phyloP scores from a whole-genome alignment of 2,329 filamentous ascomycete genomes.

The Phialophora expanda region DNA sequence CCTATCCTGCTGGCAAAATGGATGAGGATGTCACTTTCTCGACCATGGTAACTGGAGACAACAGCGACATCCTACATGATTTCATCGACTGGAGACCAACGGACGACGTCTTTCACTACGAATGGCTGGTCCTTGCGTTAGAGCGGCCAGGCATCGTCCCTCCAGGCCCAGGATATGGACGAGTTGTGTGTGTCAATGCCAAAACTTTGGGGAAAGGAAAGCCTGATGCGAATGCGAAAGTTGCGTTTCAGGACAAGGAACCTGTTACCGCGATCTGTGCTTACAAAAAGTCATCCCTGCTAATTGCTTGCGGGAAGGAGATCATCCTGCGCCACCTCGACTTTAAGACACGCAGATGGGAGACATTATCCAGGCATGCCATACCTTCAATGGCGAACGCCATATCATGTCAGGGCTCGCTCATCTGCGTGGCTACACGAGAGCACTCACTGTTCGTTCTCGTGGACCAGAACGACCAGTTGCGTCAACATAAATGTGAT shows the following conservation, averaged over 20 bases:
- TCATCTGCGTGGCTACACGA: constrained; percentile 61
- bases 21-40: constrained; percentile 6
- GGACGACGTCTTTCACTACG: constrained; percentile 33
- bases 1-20: constrained; percentile 4
- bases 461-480: constrained; percentile 41
- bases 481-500: constrained; percentile 47
- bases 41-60: constrained; percentile 31
- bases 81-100: constrained; percentile 36
- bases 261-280: constrained; percentile 40
- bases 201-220: constrained; percentile 33
- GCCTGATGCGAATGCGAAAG: constrained; percentile 19
- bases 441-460: constrained; percentile 58
- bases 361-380: constrained; percentile 46
- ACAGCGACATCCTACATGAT: constrained; percentile 31
- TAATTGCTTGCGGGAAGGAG: constrained; percentile 54
- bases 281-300: constrained; percentile 52
- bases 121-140: constrained; percentile 38
- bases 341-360: constrained; percentile 50
- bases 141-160: constrained; percentile 22
- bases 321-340: constrained; percentile 53
- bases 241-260: constrained; percentile 22
- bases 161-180: constrained; percentile 18
- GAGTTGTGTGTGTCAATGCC: constrained; percentile 33
- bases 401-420: constrained; percentile 53
- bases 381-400: constrained; percentile 58